Evolutionary conservation across 768 basidiomycete species (phyloP).

Genomic region (Auriscalpium microsporum): DNA sequence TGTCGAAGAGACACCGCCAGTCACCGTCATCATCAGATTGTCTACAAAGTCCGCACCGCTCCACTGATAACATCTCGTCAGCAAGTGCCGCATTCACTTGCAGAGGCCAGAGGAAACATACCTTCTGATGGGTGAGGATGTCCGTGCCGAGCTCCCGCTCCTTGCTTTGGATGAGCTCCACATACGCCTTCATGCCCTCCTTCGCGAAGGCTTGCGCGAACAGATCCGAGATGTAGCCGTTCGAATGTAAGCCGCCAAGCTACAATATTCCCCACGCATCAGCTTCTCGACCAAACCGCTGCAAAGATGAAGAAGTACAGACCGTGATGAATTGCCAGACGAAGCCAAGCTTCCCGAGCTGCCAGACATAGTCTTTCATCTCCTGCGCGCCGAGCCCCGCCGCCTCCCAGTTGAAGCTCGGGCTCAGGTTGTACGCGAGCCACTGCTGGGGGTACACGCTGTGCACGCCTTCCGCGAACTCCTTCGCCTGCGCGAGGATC

Average conservation of each 20-base stretch:
- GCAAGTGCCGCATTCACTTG: not conserved
- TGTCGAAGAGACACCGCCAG: constrained; percentile 93
- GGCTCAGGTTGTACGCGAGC: constrained; percentile 94
- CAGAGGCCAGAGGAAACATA: constrained; percentile 24
- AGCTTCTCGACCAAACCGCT: no score
- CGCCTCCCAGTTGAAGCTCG: constrained; percentile 91
- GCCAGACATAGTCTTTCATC: constrained; percentile 88
- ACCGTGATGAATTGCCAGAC: constrained; percentile 99
- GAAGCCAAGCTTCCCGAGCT: constrained; percentile 91
- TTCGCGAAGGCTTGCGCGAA: constrained; percentile 85
- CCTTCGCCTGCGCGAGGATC: constrained; percentile 81
- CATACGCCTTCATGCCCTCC: constrained; percentile 99
- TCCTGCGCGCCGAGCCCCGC: constrained; percentile 81
- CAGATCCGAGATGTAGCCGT: constrained; percentile 90
- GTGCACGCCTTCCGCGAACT: constrained; percentile 87
- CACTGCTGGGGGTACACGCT: constrained; percentile 80
- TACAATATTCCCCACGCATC: constrained; percentile 22
- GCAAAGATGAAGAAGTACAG: constrained; percentile 22
- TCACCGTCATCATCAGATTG: constrained; percentile 88
- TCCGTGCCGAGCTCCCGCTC: constrained; percentile 93
- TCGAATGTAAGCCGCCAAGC: constrained; percentile 96
- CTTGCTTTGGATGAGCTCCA: constrained; percentile 85
- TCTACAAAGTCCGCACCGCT: constrained; percentile 93
- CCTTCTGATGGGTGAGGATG: constrained; percentile 96
- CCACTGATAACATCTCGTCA: constrained; percentile 49